Percentiles rank a stretch among this genome's conserved stretches.
These are phyloP conservation scores for Exophiala mesophila DNA, from an alignment of 2,329 filamentous ascomycete genomes.

Conservation along the genomic window DNA sequence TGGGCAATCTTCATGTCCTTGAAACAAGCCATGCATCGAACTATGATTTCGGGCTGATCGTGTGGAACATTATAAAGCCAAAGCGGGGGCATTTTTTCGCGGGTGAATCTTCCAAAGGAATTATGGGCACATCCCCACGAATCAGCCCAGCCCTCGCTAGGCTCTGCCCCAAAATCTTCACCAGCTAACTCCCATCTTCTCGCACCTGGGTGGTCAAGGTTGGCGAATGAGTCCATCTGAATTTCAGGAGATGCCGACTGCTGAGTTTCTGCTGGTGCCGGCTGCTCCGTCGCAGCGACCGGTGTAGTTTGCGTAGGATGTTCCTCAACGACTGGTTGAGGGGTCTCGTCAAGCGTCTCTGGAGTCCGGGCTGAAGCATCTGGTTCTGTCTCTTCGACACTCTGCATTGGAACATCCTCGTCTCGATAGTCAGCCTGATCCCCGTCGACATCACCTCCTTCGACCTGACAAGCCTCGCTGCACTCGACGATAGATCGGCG, in stretches of 20 bases:
- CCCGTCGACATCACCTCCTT: neutral
- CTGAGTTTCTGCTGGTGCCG: neutral
- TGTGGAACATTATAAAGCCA: neutral
- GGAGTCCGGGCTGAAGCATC: neutral
- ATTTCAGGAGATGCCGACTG: neutral
- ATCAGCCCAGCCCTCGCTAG: neutral
- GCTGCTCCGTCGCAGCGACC: neutral
- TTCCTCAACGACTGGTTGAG: neutral
- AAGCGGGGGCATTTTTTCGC: neutral
- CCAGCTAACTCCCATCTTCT: neutral
- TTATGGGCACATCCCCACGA: neutral
- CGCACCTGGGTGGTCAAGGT: neutral
- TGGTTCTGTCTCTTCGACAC: neutral
- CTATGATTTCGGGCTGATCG: constrained; percentile 1
- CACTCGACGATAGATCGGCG: constrained; percentile 32
- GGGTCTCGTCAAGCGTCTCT: neutral
- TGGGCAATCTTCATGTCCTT: neutral
- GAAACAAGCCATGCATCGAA: constrained; percentile 3
- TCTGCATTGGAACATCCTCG: neutral
- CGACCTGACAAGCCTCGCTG: neutral
- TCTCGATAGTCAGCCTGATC: neutral
- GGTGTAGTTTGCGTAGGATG: neutral
- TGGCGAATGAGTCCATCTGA: neutral
- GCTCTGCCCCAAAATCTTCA: neutral
- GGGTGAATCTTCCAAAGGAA: neutral